A percentile compares a stretch with the other conserved stretches of the same genome.
Evolutionary conservation across 495 filamentous ascomycete genomes (phyloP).

Genomic region (Terfezia claveryi): DNA sequence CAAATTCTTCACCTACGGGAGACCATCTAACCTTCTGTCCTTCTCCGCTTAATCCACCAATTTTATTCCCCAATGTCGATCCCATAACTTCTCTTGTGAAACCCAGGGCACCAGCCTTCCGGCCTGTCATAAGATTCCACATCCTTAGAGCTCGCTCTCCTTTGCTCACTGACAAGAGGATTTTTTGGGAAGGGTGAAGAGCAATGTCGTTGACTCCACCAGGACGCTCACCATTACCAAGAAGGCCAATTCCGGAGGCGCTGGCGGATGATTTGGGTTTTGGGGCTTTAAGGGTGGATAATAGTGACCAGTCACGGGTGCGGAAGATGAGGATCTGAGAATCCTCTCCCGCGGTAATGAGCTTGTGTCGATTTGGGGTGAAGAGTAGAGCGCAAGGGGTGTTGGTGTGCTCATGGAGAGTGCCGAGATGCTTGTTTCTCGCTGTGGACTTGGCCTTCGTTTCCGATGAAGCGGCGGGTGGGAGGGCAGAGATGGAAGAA

Average conservation of each 20-base stretch:
- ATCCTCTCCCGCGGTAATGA: conserved; percentile 67
- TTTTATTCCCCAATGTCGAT: conserved; percentile 5
- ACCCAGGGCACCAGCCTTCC: conserved; percentile 77
- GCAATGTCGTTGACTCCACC: conserved; percentile 89
- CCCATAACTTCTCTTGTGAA: conserved; percentile 35
- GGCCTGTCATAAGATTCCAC: conserved; percentile 93
- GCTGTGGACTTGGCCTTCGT: conserved; percentile 44
- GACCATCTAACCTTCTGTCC: conserved; percentile 66
- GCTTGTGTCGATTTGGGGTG: conserved; percentile 57
- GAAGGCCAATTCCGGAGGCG: conserved; percentile 67
- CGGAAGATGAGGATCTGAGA: conserved; percentile 69
- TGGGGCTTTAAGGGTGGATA: conserved; percentile 80
- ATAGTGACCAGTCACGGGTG: conserved; percentile 67
- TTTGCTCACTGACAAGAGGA: conserved; percentile 75
- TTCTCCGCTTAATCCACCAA: conserved; percentile 36
- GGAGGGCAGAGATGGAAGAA: conserved; percentile 33
- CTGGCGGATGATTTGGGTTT: conserved; percentile 43
- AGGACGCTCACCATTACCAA: conserved; percentile 52
- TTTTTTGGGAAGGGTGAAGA: conserved; percentile 84
- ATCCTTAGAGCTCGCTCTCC: conserved; percentile 79
- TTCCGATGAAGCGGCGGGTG: conserved; percentile 21
- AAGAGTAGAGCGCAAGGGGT: conserved; percentile 60
- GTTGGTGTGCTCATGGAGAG: conserved; percentile 63
- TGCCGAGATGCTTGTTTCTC: conserved; percentile 74
- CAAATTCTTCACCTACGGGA: conserved; percentile 55